Evolutionary conservation across 2,329 filamentous ascomycete species (phyloP).

Genomic region (Phaeophleospora eucalypticola): DNA sequence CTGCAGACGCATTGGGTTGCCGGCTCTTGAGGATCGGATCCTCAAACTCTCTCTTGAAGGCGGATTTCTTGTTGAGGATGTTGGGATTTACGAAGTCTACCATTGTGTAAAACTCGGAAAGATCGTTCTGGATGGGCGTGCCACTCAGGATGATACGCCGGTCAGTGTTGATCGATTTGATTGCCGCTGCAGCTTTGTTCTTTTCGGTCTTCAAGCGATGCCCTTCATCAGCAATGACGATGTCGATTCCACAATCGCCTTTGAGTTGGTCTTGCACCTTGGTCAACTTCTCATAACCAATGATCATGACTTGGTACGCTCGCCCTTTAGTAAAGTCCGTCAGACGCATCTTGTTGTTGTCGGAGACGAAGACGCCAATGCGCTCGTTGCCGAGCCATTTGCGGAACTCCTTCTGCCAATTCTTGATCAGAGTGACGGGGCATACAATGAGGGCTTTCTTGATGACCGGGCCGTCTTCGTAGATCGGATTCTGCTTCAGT

Average conservation of each 20-base stretch:
- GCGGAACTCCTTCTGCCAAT: slow-evolving; percentile 68
- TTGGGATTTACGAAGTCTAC: slow-evolving; percentile 68
- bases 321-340: slow-evolving; percentile 66
- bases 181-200: slow-evolving; percentile 64
- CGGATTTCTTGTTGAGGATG: slow-evolving; percentile 57
- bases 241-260: slow-evolving; percentile 61
- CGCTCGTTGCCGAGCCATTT: slow-evolving; percentile 71
- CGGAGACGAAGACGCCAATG: slow-evolving; percentile 64
- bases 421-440: slow-evolving; percentile 66
- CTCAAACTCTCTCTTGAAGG: slow-evolving; percentile 63
- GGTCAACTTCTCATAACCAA: slow-evolving; percentile 67
- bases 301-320: slow-evolving; percentile 67
- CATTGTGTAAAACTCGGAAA: slow-evolving; percentile 64
- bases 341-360: slow-evolving; percentile 56
- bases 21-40: slow-evolving; percentile 59
- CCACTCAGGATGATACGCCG: slow-evolving; percentile 62
- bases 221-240: slow-evolving; percentile 66
- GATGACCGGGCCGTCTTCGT: slow-evolving; percentile 56
- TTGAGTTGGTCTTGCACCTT: slow-evolving; percentile 62
- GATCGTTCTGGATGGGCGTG: slow-evolving; percentile 65
- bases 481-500: slow-evolving; percentile 66
- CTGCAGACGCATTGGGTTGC: slow-evolving; percentile 58
- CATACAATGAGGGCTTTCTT: slow-evolving; percentile 70
- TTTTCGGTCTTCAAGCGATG: slow-evolving; percentile 65
- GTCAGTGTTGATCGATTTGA: slow-evolving; percentile 59